phyloP scores from a whole-genome alignment of 1,284 basidiomycete species.

The Omphalotus olearius region DNA sequence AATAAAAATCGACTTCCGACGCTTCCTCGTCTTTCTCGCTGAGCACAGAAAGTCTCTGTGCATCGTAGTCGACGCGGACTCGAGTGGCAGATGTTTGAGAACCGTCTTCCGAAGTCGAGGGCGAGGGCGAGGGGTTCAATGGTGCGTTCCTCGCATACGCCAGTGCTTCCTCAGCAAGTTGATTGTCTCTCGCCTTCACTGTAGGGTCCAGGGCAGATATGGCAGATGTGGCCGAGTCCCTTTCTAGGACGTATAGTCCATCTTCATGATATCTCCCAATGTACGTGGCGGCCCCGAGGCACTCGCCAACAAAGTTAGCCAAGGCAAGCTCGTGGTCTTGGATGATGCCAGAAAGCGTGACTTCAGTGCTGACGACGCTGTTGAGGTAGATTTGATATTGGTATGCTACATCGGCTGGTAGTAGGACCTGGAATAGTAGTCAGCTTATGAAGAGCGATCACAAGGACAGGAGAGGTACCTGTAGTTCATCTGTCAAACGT shows the following conservation, averaged over 20 bases:
- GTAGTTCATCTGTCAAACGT: constrained; percentile 1
- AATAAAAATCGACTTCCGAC: no score
- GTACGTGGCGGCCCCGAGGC: background rate
- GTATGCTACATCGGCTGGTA: constrained; percentile 6
- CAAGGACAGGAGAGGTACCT: background rate
- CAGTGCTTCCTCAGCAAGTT: background rate
- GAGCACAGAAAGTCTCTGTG: no score
- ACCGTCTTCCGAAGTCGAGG: no score
- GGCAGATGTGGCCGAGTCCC: background rate
- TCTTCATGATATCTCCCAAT: constrained; percentile 1
- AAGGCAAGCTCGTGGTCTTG: background rate
- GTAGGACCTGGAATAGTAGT: background rate
- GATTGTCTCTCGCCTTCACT: background rate
- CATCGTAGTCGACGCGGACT: no score
- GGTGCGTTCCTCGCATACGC: background rate
- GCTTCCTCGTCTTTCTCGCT: no score
- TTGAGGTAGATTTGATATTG: constrained; percentile 7
- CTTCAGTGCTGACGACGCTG: background rate
- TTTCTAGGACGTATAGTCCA: constrained; percentile 2
- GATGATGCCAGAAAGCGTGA: background rate
- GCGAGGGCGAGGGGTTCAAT: background rate
- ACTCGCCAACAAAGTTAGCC: background rate
- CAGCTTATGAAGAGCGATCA: background rate
- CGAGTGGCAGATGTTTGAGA: no score
- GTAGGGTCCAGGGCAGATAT: background rate